phyloP scores from a whole-genome alignment of 768 basidiomycete species.

The Pleurotus tuber-regium region DNA sequence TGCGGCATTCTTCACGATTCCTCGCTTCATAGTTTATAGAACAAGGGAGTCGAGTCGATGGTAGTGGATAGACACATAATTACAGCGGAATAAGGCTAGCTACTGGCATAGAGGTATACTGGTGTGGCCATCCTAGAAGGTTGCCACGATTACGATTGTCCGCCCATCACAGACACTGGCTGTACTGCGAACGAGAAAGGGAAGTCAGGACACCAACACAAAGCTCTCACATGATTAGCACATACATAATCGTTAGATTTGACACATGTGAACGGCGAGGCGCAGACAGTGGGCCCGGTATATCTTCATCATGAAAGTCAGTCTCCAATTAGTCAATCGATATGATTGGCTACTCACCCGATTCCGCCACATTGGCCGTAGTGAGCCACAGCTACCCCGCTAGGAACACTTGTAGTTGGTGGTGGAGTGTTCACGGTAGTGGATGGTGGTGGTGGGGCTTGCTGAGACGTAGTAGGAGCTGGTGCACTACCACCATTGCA shows the following conservation, averaged over 20 bases:
- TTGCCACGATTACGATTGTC: too few species aligned
- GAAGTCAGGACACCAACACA: not conserved
- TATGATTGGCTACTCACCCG: conserved; percentile 20
- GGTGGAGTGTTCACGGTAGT: conserved; percentile 16
- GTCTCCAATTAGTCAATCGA: not conserved
- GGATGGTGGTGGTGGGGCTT: conserved; percentile 15
- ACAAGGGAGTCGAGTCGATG: too few species aligned
- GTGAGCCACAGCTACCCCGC: conserved; percentile 31
- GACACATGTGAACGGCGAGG: conserved; percentile 31
- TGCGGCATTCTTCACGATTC: too few species aligned
- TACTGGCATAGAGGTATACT: too few species aligned
- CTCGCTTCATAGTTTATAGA: too few species aligned
- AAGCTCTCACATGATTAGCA: conserved; percentile 6
- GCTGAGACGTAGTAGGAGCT: conserved; percentile 13
- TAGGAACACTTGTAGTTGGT: conserved; percentile 15
- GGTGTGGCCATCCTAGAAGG: too few species aligned
- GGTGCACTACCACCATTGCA: conserved; percentile 21
- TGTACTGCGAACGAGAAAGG: conserved; percentile 20
- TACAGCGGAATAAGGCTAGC: too few species aligned
- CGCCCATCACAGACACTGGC: conserved; percentile 26
- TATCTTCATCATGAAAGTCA: conserved; percentile 17
- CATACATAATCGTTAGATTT: conserved; percentile 32
- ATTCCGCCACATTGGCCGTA: conserved; percentile 44
- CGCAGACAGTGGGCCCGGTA: conserved; percentile 35
- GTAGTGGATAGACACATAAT: too few species aligned